These are phyloP conservation scores for Citrus cavaleriei DNA, from an alignment of 345 rosid species.

Conservation along the genomic window DNA sequence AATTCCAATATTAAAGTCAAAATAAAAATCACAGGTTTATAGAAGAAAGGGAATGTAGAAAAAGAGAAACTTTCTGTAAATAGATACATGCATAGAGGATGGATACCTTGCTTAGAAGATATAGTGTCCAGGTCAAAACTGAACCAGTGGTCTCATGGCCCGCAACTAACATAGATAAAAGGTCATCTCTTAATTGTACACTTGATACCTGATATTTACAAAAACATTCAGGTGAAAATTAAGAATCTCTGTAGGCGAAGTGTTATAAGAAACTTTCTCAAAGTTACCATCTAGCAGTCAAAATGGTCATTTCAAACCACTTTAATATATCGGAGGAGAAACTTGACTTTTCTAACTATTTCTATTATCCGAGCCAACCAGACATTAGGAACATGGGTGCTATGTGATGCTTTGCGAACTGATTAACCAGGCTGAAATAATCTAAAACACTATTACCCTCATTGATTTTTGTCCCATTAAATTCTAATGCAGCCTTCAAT, in stretches of 20 bases:
- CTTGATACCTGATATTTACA: constrained; percentile 62
- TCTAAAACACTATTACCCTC: too few species aligned
- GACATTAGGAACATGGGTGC: too few species aligned
- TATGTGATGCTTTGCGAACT: too few species aligned
- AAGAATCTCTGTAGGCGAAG: too few species aligned
- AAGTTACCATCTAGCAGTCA: too few species aligned
- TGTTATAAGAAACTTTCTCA: too few species aligned
- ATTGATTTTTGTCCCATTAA: background rate
- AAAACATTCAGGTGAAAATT: background rate
- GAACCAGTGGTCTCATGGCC: constrained; percentile 99
- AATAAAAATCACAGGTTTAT: background rate
- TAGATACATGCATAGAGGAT: constrained; percentile 1
- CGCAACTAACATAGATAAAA: constrained; percentile 92
- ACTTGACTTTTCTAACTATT: too few species aligned
- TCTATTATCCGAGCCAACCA: too few species aligned
- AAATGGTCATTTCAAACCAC: too few species aligned
- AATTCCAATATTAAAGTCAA: background rate
- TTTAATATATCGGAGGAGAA: too few species aligned
- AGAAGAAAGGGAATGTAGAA: background rate
- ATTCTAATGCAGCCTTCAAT: background rate
- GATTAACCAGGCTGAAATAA: background rate
- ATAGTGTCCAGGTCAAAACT: constrained; percentile 90
- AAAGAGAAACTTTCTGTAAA: background rate
- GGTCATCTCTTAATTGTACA: constrained; percentile 82
- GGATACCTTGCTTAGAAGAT: constrained; percentile 91